These are phyloP conservation scores for Zymoseptoria pseudotritici DNA, from an alignment of 2,329 filamentous ascomycete genomes.

Conservation along the genomic window DNA sequence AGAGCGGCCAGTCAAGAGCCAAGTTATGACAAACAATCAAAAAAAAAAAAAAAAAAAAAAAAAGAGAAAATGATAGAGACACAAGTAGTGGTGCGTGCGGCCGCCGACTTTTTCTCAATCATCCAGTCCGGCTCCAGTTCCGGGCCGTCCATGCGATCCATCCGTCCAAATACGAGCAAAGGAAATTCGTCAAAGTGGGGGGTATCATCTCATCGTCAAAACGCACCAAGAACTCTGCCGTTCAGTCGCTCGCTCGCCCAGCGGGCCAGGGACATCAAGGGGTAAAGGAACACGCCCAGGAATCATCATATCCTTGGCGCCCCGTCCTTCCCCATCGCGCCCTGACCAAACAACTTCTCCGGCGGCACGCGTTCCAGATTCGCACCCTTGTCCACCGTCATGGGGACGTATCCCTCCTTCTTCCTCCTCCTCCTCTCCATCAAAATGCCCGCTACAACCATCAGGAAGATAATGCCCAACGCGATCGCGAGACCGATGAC, in stretches of 20 bases:
- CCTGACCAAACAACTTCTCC: slow-evolving; percentile 22
- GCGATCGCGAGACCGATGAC: slow-evolving; percentile 74
- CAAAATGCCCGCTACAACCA: slow-evolving; percentile 67
- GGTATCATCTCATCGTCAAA: background rate
- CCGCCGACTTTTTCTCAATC: background rate
- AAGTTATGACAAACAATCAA: background rate
- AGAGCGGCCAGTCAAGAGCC: background rate
- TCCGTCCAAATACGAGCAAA: background rate
- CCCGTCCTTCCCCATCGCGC: slow-evolving; percentile 20
- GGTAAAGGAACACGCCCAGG: too few species aligned
- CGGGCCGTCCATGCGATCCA: background rate
- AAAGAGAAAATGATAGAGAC: background rate
- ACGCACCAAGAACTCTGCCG: background rate
- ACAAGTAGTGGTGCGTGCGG: background rate
- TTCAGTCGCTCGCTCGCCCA: background rate
- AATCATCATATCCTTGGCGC: slow-evolving; percentile 15
- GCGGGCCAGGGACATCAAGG: too few species aligned
- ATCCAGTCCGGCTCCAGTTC: background rate
- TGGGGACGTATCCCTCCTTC: slow-evolving; percentile 73
- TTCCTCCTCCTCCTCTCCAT: slow-evolving; percentile 69
- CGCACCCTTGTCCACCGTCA: slow-evolving; percentile 39
- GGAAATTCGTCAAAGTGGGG: background rate
- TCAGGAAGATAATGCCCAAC: slow-evolving; percentile 66
- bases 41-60: background rate
- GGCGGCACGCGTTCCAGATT: slow-evolving; percentile 48